Percentiles rank a stretch among this genome's conserved stretches.
Evolutionary conservation across 345 rosid genomes (phyloP).

Genomic region (Gossypium stocksii): DNA sequence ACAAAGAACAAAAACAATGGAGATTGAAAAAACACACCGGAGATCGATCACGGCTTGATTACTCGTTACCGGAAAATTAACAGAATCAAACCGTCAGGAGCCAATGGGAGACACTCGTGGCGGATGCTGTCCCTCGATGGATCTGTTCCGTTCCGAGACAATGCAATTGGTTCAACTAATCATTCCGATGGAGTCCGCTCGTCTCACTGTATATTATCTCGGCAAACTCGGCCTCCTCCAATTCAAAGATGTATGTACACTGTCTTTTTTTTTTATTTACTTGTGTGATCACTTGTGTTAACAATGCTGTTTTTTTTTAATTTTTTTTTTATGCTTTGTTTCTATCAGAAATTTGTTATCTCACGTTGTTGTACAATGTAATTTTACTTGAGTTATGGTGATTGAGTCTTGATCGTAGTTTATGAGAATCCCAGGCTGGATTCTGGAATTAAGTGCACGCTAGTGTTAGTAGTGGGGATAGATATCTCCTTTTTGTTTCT

Average conservation of each 20-base stretch:
- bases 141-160: slow-evolving; percentile 85
- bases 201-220: slow-evolving; percentile 80
- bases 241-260: slow-evolving; percentile 82
- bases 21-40: neutral
- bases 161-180: slow-evolving; percentile 94
- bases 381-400: neutral
- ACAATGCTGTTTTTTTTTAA: neutral
- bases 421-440: neutral
- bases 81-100: slow-evolving; percentile 13
- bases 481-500: neutral
- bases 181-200: slow-evolving; percentile 90
- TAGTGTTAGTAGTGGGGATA: neutral
- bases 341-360: neutral
- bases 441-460: neutral
- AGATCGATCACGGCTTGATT: slow-evolving; percentile 14
- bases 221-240: slow-evolving; percentile 90
- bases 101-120: slow-evolving; percentile 54
- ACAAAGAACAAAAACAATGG: neutral
- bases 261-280: slow-evolving; percentile 9
- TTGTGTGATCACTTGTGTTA: neutral
- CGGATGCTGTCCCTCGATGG: slow-evolving; percentile 91
- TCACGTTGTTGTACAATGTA: neutral
- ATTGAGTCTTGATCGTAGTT: slow-evolving; percentile 10
- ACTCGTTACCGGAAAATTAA: slow-evolving; percentile 9
- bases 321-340: neutral